Percentiles rank a stretch among this genome's conserved stretches.
These are phyloP conservation scores for Trichoderma sp. DNA, from an alignment of 2,329 filamentous ascomycete species.

Conservation along the genomic window DNA sequence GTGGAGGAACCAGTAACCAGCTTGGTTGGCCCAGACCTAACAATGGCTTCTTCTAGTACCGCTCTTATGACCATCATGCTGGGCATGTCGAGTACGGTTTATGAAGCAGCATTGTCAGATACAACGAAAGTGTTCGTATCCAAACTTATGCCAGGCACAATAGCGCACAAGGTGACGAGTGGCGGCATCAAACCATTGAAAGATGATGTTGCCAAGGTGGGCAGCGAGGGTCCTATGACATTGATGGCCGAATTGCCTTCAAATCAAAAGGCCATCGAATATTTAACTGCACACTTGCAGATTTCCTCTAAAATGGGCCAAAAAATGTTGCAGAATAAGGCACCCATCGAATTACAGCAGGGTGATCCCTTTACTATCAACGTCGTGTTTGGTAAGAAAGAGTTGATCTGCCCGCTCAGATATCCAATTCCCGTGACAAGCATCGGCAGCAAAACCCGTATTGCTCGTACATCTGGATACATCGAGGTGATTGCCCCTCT, in stretches of 20 bases:
- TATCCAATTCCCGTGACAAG: conserved; percentile 42
- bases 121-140: conserved; percentile 35
- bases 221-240: conserved; percentile 24
- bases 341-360: conserved; percentile 38
- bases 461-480: conserved; percentile 44
- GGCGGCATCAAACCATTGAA: conserved; percentile 26
- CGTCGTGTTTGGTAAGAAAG: conserved; percentile 37
- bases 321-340: conserved; percentile 38
- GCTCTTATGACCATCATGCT: conserved; percentile 27
- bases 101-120: conserved; percentile 32
- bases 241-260: conserved; percentile 33
- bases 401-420: conserved; percentile 33
- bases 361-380: conserved; percentile 40
- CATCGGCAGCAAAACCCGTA: conserved; percentile 36
- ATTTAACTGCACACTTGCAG: conserved; percentile 41
- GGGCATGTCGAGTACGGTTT: conserved; percentile 31
- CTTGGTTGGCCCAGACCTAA: conserved; percentile 34
- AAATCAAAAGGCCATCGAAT: conserved; percentile 30
- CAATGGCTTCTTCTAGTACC: conserved; percentile 27
- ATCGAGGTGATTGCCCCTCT: conserved; percentile 43
- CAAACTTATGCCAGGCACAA: conserved; percentile 37
- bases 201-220: conserved; percentile 20
- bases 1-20: conserved; percentile 33
- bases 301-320: conserved; percentile 37
- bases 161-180: conserved; percentile 28